These are phyloP conservation scores for Starmerella asiatica DNA, from an alignment of 805 yeast genomes.

Conservation along the genomic window DNA sequence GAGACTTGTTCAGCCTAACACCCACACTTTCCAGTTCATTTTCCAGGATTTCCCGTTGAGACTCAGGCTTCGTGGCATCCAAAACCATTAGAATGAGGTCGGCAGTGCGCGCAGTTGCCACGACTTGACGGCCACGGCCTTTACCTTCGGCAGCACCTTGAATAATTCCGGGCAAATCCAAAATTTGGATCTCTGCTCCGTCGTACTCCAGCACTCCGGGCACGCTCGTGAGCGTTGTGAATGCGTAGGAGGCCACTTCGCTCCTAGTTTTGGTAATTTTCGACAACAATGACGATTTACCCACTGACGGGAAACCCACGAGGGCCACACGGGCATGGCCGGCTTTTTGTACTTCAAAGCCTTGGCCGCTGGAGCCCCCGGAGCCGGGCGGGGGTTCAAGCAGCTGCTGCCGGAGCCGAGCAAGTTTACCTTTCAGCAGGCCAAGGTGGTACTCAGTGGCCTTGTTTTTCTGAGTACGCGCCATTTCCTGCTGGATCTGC, in stretches of 20 bases:
- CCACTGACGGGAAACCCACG: slow-evolving; percentile 96
- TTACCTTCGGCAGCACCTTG: slow-evolving; percentile 95
- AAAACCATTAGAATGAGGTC: slow-evolving; percentile 85
- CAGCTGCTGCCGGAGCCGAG: slow-evolving; percentile 79
- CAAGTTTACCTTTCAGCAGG: slow-evolving; percentile 83
- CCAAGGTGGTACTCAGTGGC: slow-evolving; percentile 98
- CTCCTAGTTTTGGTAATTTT: slow-evolving; percentile 88
- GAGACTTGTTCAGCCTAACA: slow-evolving; percentile 66
- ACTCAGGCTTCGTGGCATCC: slow-evolving; percentile 88
- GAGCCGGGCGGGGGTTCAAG: slow-evolving; percentile 78
- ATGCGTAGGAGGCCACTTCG: slow-evolving; percentile 88
- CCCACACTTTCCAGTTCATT: slow-evolving; percentile 89
- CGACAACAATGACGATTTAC: slow-evolving; percentile 80
- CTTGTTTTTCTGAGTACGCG: slow-evolving; percentile 91
- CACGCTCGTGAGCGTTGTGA: slow-evolving; percentile 90
- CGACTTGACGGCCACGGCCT: slow-evolving; percentile 95
- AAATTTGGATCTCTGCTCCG: slow-evolving; percentile 93
- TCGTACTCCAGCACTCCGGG: slow-evolving; percentile 91
- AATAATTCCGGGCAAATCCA: slow-evolving; percentile 95
- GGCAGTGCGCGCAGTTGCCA: slow-evolving; percentile 89
- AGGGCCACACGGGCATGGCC: slow-evolving; percentile 94
- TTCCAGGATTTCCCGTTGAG: slow-evolving; percentile 77
- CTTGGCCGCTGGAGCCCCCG: slow-evolving; percentile 58
- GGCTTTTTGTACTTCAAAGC: slow-evolving; percentile 86
- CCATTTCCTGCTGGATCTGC: slow-evolving; percentile 83